Evolutionary conservation across 83 land plant species (phyloP), one percentile per base, ranked within the genome.

Genomic region (Diphasiastrum complanatum): DNA sequence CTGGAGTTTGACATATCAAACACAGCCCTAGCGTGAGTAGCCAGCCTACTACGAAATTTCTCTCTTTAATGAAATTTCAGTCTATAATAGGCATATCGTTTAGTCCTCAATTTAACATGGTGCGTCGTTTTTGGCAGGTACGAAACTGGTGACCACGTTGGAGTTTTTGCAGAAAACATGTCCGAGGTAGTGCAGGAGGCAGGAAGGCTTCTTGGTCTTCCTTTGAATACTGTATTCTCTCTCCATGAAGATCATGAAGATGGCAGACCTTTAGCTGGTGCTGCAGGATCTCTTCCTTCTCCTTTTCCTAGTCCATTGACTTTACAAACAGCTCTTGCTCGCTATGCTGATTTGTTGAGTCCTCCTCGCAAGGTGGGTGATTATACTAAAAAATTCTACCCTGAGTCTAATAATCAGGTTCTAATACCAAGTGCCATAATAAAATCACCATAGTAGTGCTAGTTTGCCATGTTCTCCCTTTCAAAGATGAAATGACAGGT

Each of bases 1-100:
- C 64, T 92, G 75, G 98, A 92, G 55, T 92, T 92, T 72, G 91
- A 92, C 45, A 81, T 85, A 27, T 50, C 82, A 35, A 77, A 76
- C 48, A 88, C 95, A 24, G 76, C 84, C 2, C 62, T 92, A 1
- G 63, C 0, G 96, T 90, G 74, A 83, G 73, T 45, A n/a, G n/a
- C n/a, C n/a, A n/a, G n/a, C n/a, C n/a, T n/a, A n/a, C n/a, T n/a
- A n/a, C n/a, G n/a, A n/a, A n/a, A n/a, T n/a, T n/a, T n/a, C n/a
- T n/a, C n/a, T n/a, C n/a, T n/a, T n/a, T n/a, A n/a, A n/a, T n/a
- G n/a, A n/a, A n/a, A n/a, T n/a, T n/a, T n/a, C n/a, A 10, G 26
- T 37, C 34, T 8, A 5, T n/a, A n/a, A n/a, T n/a, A n/a, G n/a
- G 43, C 43, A 40, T 8, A 40, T n/a, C n/a, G n/a, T n/a, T 38